Conservation (phyloP, 2,329 filamentous ascomycete species). For the Neonectria sp. region DNA sequence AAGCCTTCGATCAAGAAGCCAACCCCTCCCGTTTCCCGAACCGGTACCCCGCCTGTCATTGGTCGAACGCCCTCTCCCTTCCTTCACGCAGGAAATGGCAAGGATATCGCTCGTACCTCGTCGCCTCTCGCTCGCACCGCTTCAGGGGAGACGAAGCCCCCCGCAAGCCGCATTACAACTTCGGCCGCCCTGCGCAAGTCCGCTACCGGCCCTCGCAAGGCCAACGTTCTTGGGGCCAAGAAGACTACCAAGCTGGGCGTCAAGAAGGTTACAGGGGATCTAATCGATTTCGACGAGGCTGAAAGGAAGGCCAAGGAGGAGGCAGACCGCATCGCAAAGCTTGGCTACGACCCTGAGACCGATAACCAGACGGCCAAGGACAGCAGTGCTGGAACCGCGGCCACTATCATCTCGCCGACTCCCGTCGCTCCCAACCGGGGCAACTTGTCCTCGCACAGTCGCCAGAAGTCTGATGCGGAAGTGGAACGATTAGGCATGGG, state of each 20-base stretch:
- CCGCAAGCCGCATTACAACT: conserved; percentile 81
- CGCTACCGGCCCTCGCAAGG: conserved; percentile 79
- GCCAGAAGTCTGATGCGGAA: conserved; percentile 80
- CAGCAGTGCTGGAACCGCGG: conserved; percentile 65
- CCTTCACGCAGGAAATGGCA: conserved; percentile 82
- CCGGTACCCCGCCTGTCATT: conserved; percentile 85
- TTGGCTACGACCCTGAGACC: conserved; percentile 95
- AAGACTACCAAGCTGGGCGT: conserved; percentile 88
- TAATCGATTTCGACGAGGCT: conserved; percentile 96
- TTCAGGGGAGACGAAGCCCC: conserved; percentile 68
- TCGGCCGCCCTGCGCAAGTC: conserved; percentile 89
- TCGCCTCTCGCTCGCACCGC: conserved; percentile 82
- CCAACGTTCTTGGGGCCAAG: conserved; percentile 88
- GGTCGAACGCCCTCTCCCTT: conserved; percentile 92
- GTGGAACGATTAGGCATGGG: conserved; percentile 94
- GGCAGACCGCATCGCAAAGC: conserved; percentile 93
- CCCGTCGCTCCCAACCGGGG: conserved; percentile 78
- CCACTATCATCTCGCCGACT: conserved; percentile 79
- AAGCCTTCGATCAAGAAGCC: conserved; percentile 97
- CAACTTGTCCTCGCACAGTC: conserved; percentile 69
- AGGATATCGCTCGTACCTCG: conserved; percentile 81
- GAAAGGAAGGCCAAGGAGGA: conserved; percentile 98
- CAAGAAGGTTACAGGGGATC: conserved; percentile 87
- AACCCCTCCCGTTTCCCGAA: conserved; percentile 92
- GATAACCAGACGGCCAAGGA: conserved; percentile 70